phyloP scores from a whole-genome alignment of 352 stramenopile species.

The Plasmopara viticola region DNA sequence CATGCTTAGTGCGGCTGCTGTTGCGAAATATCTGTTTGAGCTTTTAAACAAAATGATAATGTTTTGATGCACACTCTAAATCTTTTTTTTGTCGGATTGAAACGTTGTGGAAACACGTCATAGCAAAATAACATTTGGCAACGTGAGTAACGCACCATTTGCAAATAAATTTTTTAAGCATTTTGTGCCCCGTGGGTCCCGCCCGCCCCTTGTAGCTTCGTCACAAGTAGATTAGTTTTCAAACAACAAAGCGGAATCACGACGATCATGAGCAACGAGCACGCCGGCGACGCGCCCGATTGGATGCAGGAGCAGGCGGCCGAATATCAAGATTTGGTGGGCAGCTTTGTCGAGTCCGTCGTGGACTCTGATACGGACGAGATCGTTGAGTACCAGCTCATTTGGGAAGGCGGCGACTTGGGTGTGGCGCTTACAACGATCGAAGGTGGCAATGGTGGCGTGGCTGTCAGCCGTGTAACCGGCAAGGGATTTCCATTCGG shows the following conservation, averaged over 20 bases:
- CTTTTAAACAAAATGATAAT: too few relatives aligned
- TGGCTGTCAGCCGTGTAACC: slow-evolving; percentile 75
- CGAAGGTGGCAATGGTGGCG: slow-evolving; percentile 44
- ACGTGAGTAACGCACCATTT: slow-evolving; percentile 13
- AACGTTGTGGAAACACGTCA: too few relatives aligned
- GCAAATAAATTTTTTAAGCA: slow-evolving; percentile 14
- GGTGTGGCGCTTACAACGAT: slow-evolving; percentile 77
- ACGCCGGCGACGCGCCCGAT: slow-evolving; percentile 18
- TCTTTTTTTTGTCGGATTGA: neutral
- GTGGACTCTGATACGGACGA: slow-evolving; percentile 78
- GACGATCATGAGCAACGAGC: slow-evolving; percentile 29
- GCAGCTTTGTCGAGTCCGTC: slow-evolving; percentile 81
- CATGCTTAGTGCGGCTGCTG: too few relatives aligned
- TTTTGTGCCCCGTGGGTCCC: slow-evolving; percentile 7
- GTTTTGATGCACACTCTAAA: neutral
- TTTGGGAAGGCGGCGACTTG: slow-evolving; percentile 82
- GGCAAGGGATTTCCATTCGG: slow-evolving; percentile 84
- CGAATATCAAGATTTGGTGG: slow-evolving; percentile 78
- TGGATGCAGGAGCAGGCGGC: slow-evolving; percentile 86
- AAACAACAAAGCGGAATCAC: slow-evolving; percentile 14
- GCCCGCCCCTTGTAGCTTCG: slow-evolving; percentile 7
- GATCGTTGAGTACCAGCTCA: slow-evolving; percentile 85
- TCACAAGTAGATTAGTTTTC: slow-evolving; percentile 24
- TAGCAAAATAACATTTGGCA: slow-evolving; percentile 2
- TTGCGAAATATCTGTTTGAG: too few relatives aligned